Conservation (phyloP, 2,329 filamentous ascomycete species). For the Gnomoniopsis smithogilvyi region DNA sequence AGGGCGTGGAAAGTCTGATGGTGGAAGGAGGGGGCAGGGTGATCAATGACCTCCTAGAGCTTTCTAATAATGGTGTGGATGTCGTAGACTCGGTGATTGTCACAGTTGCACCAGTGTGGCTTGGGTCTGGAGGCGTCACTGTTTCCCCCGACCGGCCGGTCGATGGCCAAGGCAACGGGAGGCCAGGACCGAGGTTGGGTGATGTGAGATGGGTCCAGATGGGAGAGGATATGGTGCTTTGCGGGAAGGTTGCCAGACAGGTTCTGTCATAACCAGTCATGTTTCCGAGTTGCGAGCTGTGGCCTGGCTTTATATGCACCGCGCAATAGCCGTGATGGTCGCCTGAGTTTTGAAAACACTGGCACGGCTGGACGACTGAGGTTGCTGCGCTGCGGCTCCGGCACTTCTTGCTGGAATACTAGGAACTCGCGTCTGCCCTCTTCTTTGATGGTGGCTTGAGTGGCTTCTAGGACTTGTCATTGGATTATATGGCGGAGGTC, state of each 20-base stretch:
- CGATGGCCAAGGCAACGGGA: conserved; percentile 32
- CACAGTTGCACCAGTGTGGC: conserved; percentile 84
- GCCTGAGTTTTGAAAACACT: too few relatives aligned
- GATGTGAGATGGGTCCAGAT: conserved; percentile 73
- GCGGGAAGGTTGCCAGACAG: conserved; percentile 46
- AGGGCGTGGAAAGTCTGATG: conserved; percentile 78
- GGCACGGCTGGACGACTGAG: too few relatives aligned
- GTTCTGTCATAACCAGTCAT: too few relatives aligned
- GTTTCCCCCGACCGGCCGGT: conserved; percentile 65
- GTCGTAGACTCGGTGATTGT: conserved; percentile 74
- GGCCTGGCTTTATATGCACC: too few relatives aligned
- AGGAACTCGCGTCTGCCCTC: too few relatives aligned
- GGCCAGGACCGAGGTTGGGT: conserved; percentile 55
- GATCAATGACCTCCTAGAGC: conserved; percentile 75
- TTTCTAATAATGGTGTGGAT: conserved; percentile 44
- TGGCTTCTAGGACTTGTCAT: too few relatives aligned
- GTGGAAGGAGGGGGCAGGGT: conserved; percentile 82
- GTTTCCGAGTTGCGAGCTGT: too few relatives aligned
- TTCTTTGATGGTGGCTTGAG: too few relatives aligned
- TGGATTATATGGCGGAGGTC: too few relatives aligned
- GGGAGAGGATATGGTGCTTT: conserved; percentile 80
- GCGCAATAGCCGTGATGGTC: too few relatives aligned
- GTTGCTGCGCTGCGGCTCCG: too few relatives aligned
- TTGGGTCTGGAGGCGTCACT: conserved; percentile 78
- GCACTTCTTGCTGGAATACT: too few relatives aligned